These are phyloP conservation scores for Cyathus striatus DNA, from an alignment of 768 basidiomycete genomes.

Conservation along the genomic window DNA sequence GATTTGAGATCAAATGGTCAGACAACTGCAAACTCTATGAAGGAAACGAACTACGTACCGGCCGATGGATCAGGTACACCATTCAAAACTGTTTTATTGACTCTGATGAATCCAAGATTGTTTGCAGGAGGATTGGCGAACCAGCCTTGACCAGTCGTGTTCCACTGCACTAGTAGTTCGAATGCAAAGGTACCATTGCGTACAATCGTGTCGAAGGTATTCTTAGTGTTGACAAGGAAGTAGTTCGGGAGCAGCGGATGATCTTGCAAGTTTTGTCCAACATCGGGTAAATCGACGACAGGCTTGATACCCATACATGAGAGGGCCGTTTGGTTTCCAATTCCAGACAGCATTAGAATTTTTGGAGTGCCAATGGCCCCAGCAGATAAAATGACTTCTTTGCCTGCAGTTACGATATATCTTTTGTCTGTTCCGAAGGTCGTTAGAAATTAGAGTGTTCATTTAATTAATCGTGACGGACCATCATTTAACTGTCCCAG, in stretches of 20 bases:
- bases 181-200: neutral
- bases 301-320: conserved; percentile 8
- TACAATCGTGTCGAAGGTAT: neutral
- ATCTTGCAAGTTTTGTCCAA: conserved; percentile 14
- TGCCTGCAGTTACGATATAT: neutral
- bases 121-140: neutral
- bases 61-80: neutral
- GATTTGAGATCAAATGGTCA: neutral
- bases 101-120: neutral
- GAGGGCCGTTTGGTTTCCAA: conserved; percentile 10
- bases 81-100: neutral
- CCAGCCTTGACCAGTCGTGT: neutral
- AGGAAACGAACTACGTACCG: neutral
- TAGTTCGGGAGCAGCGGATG: conserved; percentile 7
- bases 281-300: conserved; percentile 12
- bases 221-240: conserved; percentile 10
- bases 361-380: conserved; percentile 20
- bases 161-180: neutral
- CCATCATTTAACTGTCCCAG: neutral
- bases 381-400: conserved; percentile 6
- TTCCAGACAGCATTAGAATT: conserved; percentile 15
- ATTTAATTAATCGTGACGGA: no score
- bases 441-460: no score
- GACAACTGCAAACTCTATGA: neutral
- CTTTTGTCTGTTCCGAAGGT: no score